A percentile compares a stretch with the other conserved stretches of the same genome.
These are phyloP conservation scores for Saccharomyces eubayanus DNA, from an alignment of 805 yeast genomes.

Conservation along the genomic window DNA sequence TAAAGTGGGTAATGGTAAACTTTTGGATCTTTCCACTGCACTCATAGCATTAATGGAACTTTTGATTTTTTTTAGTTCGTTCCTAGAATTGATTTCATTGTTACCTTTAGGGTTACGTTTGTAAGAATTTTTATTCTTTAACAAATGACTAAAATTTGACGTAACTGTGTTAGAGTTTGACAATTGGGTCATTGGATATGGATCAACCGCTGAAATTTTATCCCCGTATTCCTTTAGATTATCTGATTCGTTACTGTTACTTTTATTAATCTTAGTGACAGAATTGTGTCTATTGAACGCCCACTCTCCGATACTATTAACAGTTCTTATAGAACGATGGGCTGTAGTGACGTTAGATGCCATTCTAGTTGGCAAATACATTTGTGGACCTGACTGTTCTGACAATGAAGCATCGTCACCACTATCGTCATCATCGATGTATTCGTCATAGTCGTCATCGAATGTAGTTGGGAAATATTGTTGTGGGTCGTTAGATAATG, in stretches of 20 bases:
- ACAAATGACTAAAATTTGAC: not conserved
- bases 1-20: conserved; percentile 20
- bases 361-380: conserved; percentile 20
- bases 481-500: conserved; percentile 10
- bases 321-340: conserved; percentile 25
- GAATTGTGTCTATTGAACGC: conserved; percentile 11
- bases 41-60: conserved; percentile 5
- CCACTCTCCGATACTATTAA: conserved; percentile 29
- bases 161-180: not conserved
- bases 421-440: conserved; percentile 17
- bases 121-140: not conserved
- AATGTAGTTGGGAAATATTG: conserved; percentile 5
- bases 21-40: conserved; percentile 26
- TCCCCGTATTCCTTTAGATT: conserved; percentile 13
- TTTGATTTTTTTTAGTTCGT: conserved; percentile 11
- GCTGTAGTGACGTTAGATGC: conserved; percentile 22
- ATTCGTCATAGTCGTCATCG: conserved; percentile 2
- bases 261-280: conserved; percentile 11
- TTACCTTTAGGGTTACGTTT: not conserved
- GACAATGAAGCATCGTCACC: conserved; percentile 15
- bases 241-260: conserved; percentile 8
- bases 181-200: not conserved
- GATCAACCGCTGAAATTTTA: conserved; percentile 1
- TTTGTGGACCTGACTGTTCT: conserved; percentile 11
- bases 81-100: conserved; percentile 2